Evolutionary conservation across 2,329 filamentous ascomycete species (phyloP), one percentile per base, ranked within the genome.

Genomic region (Aspergillus sp.): DNA sequence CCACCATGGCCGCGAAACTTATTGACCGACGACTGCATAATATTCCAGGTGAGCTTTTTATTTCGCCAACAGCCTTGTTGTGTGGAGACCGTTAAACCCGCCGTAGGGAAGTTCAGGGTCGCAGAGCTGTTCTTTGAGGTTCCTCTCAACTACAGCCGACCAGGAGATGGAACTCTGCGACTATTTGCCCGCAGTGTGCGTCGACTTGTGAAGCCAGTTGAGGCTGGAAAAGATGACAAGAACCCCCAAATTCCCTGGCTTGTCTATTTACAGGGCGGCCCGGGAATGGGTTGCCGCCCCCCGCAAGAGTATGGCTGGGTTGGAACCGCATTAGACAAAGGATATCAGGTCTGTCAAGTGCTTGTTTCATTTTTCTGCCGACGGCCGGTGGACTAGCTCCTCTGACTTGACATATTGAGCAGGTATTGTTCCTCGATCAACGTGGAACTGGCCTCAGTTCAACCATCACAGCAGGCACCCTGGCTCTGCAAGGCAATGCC

Each of bases 91-190:
- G 45, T 56, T 60, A 37, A 63, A 54, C 47, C n/a, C 46, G 17
- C 47, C 12, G 27, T 17, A 91, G 91, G 91, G 49, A 88, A 87
- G 70, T 80, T 96, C 46, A 81, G 84, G 59, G 83, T 96, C 60
- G 89, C 89, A 2, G 92, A 96, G 72, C 83, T 93, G 68, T 89
- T 91, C 79, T 96, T 96, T 75, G 83, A 91, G 64, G 92, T 96
- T 11, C 92, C 93, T 3, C 82, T 90, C 60, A 89, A 96, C 77
- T 89, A 96, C 74, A 76, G 77, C 61, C 83, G 86, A 54, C 86
- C 86, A 1, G 71, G 78, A 3, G 78, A 80, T 30, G 84, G 83
- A 48, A 85, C 79, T 5, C 81, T 97, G 61, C 85, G 84, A 55
- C 80, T 97, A 37, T 97, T 96, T 73, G 92, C 85, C 34, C 88